Conservation (phyloP, 1,284 basidiomycete genomes). For the Chiua sp. region DNA sequence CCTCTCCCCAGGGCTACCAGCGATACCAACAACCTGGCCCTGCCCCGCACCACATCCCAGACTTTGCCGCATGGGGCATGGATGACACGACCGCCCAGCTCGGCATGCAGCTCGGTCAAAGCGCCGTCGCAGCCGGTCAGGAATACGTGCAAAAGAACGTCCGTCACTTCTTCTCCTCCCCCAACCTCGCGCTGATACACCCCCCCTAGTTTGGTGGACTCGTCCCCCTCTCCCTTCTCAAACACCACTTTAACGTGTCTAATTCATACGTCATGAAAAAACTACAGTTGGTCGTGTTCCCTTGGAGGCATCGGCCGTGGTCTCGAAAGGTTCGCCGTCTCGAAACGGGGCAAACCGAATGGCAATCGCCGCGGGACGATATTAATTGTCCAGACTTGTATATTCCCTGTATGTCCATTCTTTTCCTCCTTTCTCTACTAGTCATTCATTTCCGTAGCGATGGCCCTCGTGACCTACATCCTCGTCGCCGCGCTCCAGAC, state of each 20-base stretch:
- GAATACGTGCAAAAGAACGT: slow-evolving; percentile 97
- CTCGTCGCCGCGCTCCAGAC: slow-evolving; percentile 87
- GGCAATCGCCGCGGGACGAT: slow-evolving; percentile 91
- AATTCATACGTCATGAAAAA: slow-evolving; percentile 97
- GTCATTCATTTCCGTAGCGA: slow-evolving; percentile 57
- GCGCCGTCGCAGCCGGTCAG: slow-evolving; percentile 92
- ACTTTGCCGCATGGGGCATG: slow-evolving; percentile 81
- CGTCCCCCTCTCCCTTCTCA: slow-evolving; percentile 79
- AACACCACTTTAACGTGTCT: slow-evolving; percentile 97
- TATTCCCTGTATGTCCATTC: slow-evolving; percentile 79
- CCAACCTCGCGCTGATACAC: not conserved
- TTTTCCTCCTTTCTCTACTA: not conserved
- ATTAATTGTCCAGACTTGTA: slow-evolving; percentile 97
- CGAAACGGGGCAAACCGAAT: slow-evolving; percentile 79
- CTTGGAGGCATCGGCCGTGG: slow-evolving; percentile 93
- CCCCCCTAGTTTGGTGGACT: slow-evolving; percentile 74
- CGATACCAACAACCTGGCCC: slow-evolving; percentile 54
- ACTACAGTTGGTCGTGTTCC: slow-evolving; percentile 90
- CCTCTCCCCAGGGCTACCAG: slow-evolving; percentile 76
- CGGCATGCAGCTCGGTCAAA: slow-evolving; percentile 95
- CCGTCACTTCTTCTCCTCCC: slow-evolving; percentile 34
- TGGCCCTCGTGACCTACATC: slow-evolving; percentile 97
- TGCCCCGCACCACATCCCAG: slow-evolving; percentile 44
- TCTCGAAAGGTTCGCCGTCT: slow-evolving; percentile 65
- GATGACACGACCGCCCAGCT: slow-evolving; percentile 96